A percentile compares a stretch with the other conserved stretches of the same genome.
phyloP scores from a whole-genome alignment of 192 early-diverging fungal species.

The Coemansia sp. region DNA sequence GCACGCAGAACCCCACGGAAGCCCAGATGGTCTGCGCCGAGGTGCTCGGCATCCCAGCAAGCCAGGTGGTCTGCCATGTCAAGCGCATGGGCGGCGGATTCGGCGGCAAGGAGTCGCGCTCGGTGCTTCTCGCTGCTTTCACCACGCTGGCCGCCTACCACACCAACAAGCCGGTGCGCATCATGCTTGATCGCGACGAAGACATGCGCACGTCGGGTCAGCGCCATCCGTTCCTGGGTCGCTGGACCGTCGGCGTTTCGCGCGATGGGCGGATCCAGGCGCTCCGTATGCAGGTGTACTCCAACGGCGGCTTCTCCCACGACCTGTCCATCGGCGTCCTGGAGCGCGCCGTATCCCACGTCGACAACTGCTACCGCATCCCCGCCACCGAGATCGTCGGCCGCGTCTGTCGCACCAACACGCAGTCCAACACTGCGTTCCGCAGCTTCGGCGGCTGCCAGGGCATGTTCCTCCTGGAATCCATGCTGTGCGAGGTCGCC shows the following conservation, averaged over 20 bases:
- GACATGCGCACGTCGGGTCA: conserved; percentile 74
- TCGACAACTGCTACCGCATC: conserved; percentile 78
- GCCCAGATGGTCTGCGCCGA: conserved; percentile 67
- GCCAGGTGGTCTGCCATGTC: conserved; percentile 69
- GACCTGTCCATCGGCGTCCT: conserved; percentile 67
- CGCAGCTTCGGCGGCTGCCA: conserved; percentile 85
- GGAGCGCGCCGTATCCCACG: conserved; percentile 70
- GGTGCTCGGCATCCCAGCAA: conserved; percentile 67
- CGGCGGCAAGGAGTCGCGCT: conserved; percentile 75
- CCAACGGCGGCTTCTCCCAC: conserved; percentile 64
- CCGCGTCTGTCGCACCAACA: conserved; percentile 75
- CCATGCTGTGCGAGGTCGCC: conserved; percentile 74
- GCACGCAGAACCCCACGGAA: conserved; percentile 76
- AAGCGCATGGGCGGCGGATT: conserved; percentile 89
- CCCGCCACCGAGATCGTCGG: conserved; percentile 67
- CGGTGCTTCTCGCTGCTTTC: conserved; percentile 60
- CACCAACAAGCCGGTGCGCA: conserved; percentile 63
- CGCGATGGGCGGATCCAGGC: conserved; percentile 64
- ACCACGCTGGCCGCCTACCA: conserved; percentile 71
- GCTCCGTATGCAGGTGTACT: conserved; percentile 59
- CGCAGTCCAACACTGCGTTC: conserved; percentile 83
- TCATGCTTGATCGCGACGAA: conserved; percentile 78
- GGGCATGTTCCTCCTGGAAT: conserved; percentile 78
- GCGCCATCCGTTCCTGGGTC: conserved; percentile 77
- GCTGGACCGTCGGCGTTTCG: conserved; percentile 73